A percentile compares a stretch with the other conserved stretches of the same genome.
Conservation (phyloP, 2,329 filamentous ascomycete genomes). For the Trichoderma aggressivum region DNA sequence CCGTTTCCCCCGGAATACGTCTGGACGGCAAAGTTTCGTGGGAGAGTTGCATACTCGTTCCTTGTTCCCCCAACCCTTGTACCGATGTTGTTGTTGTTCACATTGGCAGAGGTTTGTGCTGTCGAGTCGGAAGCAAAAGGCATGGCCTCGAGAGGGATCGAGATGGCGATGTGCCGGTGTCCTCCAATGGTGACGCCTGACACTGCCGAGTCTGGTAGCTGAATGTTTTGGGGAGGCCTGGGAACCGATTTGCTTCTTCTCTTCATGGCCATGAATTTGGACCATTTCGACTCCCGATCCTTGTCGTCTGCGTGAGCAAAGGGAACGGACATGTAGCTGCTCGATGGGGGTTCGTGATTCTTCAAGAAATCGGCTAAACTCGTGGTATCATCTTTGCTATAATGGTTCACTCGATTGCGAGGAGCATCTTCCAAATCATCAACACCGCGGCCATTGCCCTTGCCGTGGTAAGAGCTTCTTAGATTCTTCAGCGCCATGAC, state of each 20-base stretch:
- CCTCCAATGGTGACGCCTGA: constrained; percentile 52
- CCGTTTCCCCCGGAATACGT: constrained; percentile 36
- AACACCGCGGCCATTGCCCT: background rate
- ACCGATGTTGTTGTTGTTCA: constrained; percentile 19
- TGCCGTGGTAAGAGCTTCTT: background rate
- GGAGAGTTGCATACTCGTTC: background rate
- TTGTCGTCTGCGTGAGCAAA: constrained; percentile 30
- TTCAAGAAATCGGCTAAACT: constrained; percentile 49
- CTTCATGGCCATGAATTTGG: constrained; percentile 40
- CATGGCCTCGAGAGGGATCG: constrained; percentile 52
- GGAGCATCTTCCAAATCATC: constrained; percentile 18
- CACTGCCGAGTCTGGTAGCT: constrained; percentile 54
- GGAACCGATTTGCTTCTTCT: constrained; percentile 37
- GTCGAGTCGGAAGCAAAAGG: constrained; percentile 37
- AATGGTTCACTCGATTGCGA: constrained; percentile 22
- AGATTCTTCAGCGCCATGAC: background rate
- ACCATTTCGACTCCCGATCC: constrained; percentile 37
- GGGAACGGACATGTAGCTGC: constrained; percentile 49
- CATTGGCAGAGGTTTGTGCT: constrained; percentile 35
- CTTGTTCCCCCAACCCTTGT: background rate
- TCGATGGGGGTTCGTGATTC: constrained; percentile 46
- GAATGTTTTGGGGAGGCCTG: constrained; percentile 32
- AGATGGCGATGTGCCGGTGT: constrained; percentile 58
- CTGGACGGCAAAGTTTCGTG: constrained; percentile 25
- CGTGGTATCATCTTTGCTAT: constrained; percentile 29